phyloP scores from a whole-genome alignment of 2,329 filamentous ascomycete species.

The Arthrinium puccinioides region DNA sequence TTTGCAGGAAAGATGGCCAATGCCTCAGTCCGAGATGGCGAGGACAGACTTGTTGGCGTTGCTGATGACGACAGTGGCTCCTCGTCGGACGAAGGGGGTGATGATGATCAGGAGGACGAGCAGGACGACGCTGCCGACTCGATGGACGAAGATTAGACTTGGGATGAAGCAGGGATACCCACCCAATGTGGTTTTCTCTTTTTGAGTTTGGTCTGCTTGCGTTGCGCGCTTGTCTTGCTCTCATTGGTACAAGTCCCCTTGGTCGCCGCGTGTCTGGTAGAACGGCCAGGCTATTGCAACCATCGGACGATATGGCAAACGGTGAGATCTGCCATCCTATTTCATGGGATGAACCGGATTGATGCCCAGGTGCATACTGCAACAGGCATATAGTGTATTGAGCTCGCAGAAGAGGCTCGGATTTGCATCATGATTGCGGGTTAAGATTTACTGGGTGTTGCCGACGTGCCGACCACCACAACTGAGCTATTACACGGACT shows the following conservation, averaged over 20 bases:
- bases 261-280: too few relatives aligned
- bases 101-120: constrained; percentile 26
- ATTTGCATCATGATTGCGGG: too few relatives aligned
- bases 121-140: constrained; percentile 35
- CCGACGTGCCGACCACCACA: too few relatives aligned
- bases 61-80: constrained; percentile 58
- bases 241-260: too few relatives aligned
- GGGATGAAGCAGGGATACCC: too few relatives aligned
- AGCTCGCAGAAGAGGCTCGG: too few relatives aligned
- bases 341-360: not conserved
- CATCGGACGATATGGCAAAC: not conserved
- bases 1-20: constrained; percentile 67
- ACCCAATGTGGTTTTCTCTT: not conserved
- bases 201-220: not conserved
- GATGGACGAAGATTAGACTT: constrained; percentile 49
- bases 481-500: too few relatives aligned
- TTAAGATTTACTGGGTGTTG: too few relatives aligned
- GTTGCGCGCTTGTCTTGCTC: too few relatives aligned
- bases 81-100: constrained; percentile 37
- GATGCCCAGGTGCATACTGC: too few relatives aligned
- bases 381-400: too few relatives aligned
- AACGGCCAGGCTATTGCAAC: too few relatives aligned
- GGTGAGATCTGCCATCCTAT: not conserved
- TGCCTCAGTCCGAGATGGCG: constrained; percentile 51
- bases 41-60: constrained; percentile 73